Evolutionary conservation across 176 grass and related monocot genomes (phyloP).

Genomic region (Aegilops speltoides): DNA sequence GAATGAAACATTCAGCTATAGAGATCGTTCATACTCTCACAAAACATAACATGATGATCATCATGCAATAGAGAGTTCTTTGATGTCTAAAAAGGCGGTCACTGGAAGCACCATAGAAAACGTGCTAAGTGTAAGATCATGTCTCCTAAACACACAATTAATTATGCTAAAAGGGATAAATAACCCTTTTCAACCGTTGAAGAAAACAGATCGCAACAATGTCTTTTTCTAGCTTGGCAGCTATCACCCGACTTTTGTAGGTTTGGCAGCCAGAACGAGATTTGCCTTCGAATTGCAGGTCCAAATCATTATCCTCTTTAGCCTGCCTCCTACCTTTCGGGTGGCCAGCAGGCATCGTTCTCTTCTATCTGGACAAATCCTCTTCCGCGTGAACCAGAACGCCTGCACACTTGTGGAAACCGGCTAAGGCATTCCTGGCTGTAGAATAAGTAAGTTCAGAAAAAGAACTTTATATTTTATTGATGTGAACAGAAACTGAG

Average conservation of each 20-base stretch:
- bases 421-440: not conserved
- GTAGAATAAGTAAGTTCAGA: not conserved
- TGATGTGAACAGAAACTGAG: not conserved
- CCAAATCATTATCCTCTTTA: slow-evolving; percentile 19
- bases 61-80: no score
- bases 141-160: not conserved
- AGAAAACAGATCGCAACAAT: no score
- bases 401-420: not conserved
- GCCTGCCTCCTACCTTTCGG: not conserved
- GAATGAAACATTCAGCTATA: no score
- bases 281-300: slow-evolving; percentile 1
- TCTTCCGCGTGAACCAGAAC: not conserved
- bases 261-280: not conserved
- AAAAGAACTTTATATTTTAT: not conserved
- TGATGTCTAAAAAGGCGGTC: no score
- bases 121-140: not conserved
- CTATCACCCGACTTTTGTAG: not conserved
- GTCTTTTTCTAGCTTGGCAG: not conserved
- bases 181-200: not conserved
- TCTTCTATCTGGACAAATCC: not conserved
- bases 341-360: not conserved
- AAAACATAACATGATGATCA: no score
- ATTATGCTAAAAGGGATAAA: no score
- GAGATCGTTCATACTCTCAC: no score
- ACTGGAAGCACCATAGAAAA: no score